Evolutionary conservation across 2,329 filamentous ascomycete species (phyloP), one percentile per base, ranked within the genome.

Genomic region (Colletotrichum theobromicola): DNA sequence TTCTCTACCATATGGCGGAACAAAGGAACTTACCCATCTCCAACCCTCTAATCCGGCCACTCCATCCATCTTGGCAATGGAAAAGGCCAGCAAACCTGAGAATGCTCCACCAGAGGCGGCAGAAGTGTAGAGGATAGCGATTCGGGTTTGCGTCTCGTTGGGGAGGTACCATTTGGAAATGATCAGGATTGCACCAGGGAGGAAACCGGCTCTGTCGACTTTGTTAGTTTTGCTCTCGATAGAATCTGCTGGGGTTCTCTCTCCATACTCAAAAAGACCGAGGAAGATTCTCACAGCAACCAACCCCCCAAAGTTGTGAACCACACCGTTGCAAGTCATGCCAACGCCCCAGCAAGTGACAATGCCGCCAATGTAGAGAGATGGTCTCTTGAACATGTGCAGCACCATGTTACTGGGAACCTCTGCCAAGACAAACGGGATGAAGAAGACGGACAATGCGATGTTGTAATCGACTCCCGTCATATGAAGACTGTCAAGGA

Each of bases 391-490:
- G 67, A 84, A 82, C 72, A 78, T 79, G 72, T 78, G 81, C 10
- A 87, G 80, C 2, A 86, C 67, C 78, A 85, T 82, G 72, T 86
- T 86, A 66, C 83, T 85, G 1, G 83, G 84, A 0, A 84, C 79
- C 63, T 87, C 82, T 60, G 76, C 77, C n/a, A 79, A 50, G 12
- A 93, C 92, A 79, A 93, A 93, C 5, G 88, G 88, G 77, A 93
- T 87, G 78, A 92, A 93, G 82, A 93, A 93, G 67, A 90, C 80
- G 2, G 89, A 90, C 1, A 93, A 84, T 2, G 92, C 86, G 8
- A 83, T 82, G 75, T 93, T 93, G 83, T 92, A 93, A 74, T 92
- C 89, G 74, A 91, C 88, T 37, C 87, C 86, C 13, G 78, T 83
- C 58, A 93, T 80, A 0, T 82, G 76, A 5, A 92, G 85, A 46